Percentiles rank a stretch among this genome's conserved stretches.
phyloP scores from a whole-genome alignment of 345 rosid genomes.

The Eucalyptus paniculata region DNA sequence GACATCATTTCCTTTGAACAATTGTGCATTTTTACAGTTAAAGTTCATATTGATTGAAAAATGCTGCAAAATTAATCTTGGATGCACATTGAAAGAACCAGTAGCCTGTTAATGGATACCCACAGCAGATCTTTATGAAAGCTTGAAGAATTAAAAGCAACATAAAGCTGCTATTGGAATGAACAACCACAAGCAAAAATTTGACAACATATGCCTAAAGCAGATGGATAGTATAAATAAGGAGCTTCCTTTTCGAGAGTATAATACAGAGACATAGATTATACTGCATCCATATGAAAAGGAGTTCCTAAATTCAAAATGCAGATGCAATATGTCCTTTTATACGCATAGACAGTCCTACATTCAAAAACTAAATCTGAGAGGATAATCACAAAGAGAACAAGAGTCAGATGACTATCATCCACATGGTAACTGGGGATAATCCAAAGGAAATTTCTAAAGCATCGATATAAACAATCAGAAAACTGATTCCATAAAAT shows the following conservation, averaged over 20 bases:
- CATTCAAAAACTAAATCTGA: background rate
- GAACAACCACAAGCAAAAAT: background rate
- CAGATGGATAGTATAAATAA: background rate
- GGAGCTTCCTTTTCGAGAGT: background rate
- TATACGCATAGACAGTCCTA: background rate
- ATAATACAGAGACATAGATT: background rate
- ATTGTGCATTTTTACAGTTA: background rate
- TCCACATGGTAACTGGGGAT: background rate
- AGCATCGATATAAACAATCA: background rate
- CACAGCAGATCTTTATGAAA: background rate
- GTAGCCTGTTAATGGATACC: background rate
- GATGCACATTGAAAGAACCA: background rate
- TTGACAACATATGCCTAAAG: background rate
- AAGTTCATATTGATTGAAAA: background rate
- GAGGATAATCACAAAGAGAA: background rate
- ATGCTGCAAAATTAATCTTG: background rate
- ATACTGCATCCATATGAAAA: background rate
- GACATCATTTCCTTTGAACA: background rate
- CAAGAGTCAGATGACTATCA: background rate
- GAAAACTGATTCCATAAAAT: background rate
- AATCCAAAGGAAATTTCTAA: background rate
- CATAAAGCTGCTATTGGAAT: background rate
- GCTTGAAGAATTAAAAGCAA: background rate
- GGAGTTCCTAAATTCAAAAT: background rate
- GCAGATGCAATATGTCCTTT: background rate